Evolutionary conservation across 768 basidiomycete species (phyloP), one percentile per base, ranked within the genome.

Genomic region (Dioszegia hungarica): DNA sequence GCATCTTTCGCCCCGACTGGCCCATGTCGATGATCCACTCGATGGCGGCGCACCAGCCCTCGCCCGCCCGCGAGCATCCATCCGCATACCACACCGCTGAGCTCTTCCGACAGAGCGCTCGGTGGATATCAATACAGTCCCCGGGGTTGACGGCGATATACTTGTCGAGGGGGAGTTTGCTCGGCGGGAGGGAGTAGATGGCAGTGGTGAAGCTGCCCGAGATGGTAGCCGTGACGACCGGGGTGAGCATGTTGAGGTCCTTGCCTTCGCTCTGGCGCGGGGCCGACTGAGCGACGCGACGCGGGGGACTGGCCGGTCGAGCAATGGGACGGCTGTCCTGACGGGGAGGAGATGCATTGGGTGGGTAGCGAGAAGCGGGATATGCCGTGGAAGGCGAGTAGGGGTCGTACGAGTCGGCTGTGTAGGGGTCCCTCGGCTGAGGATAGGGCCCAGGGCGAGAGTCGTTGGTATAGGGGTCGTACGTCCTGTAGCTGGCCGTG

Each of bases 11-110:
- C 3, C 70, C 74, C 6, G 68, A 68, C 24, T 55, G 48, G 22
- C 59, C 56, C 24, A 48, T 38, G 28, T 65, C 56, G 10, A 63
- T 54, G 45, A 66, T 67, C 74, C 74, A 75, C 48, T 75, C 68
- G n/a, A 75, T 63, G 6, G 74, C 72, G 1, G 74, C 70, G 20
- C 60, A 73, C 74, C 74, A 75, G 5, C 62, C 67, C 60, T 72
- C 70, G 25, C 67, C 70, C 0, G 67, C 70, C n/a, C 70, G 50
- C 19, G 62, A 60, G 11, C 68, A 66, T 11, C 70, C 70, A 47
- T 69, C 67, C 19, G 70, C 61, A 44, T 72, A 72, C 70, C 70
- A 72, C 3, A 72, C 60, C 1, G 64, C 60, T 12, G 56, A 39
- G 20, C 58, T 53, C 17, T 29, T 20, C 11, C 56, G 51, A 46